phyloP scores from a whole-genome alignment of 371 early-diverging fungal species.

The Syncephalastrum contaminatum region DNA sequence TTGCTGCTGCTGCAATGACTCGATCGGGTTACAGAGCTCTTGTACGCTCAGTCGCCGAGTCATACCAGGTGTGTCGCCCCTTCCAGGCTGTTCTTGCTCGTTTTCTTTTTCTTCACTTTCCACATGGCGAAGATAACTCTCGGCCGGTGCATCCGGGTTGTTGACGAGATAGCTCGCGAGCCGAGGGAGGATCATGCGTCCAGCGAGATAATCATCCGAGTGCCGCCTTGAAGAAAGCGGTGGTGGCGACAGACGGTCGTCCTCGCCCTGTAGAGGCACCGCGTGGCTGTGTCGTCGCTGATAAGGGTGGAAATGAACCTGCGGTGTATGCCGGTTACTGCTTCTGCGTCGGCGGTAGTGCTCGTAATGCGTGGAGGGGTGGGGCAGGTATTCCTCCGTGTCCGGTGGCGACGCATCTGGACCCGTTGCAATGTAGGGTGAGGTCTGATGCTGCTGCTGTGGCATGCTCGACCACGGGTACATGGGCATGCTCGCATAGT shows the following conservation, averaged over 20 bases:
- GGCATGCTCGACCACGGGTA: no score
- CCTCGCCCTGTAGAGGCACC: constrained; percentile 1
- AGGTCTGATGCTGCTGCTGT: no score
- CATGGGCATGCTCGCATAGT: neutral
- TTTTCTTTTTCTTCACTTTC: constrained; percentile 4
- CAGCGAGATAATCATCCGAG: constrained; percentile 15
- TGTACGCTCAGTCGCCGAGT: constrained; percentile 37
- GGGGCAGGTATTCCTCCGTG: constrained; percentile 2
- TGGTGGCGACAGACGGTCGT: constrained; percentile 3
- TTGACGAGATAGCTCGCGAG: constrained; percentile 35
- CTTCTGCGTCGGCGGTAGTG: neutral
- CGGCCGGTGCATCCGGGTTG: constrained; percentile 38
- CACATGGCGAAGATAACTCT: constrained; percentile 24
- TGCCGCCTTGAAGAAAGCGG: constrained; percentile 12
- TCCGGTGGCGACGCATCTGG: neutral
- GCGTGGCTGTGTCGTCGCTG: constrained; percentile 11
- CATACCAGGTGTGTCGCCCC: neutral
- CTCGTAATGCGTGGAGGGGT: constrained; percentile 2
- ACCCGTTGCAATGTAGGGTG: neutral
- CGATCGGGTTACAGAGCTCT: constrained; percentile 44
- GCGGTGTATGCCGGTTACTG: constrained; percentile 17
- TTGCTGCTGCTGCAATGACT: constrained; percentile 18
- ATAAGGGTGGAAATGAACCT: constrained; percentile 31
- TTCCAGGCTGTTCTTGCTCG: neutral
- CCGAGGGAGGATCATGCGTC: constrained; percentile 31